Evolutionary conservation across 768 basidiomycete species (phyloP), one percentile per base, ranked within the genome.

Genomic region (Kwoniella botswanensis): DNA sequence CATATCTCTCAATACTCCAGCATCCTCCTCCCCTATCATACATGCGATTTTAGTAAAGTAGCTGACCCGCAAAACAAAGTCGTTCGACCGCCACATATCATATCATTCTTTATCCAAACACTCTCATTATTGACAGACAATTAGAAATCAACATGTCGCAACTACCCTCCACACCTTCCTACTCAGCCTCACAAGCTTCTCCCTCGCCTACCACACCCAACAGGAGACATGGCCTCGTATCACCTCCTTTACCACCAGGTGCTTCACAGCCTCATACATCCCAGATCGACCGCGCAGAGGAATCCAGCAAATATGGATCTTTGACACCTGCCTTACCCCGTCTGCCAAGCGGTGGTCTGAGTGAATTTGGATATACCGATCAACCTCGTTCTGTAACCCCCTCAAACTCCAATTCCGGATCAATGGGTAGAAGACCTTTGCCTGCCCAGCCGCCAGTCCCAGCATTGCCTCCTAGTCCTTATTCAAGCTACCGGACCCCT

Each of bases 401-500:
- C 4, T 66, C 62, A 2, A 13, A 52, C 5, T 68, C 67, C 2
- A 44, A 29, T 3, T 68, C 68, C 5, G 57, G 56, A 26, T 43
- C 58, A 22, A 18, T 61, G 11, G 43, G 54, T 4, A 59, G 72
- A 41, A 53, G 73, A 29, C 73, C 73, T n/a, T 46, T 74, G 11
- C 73, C 73, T 18, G 50, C 70, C 68, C 73, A 74, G 43, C 73
- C 73, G 6, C 53, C 58, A 2, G 46, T 60, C 13, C 63, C 56
- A 5, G 6, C n/a, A 17, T 35, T 69, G 13, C 64, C 70, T 1
- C 64, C 74, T 13, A 67, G 68, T 42, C 58, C 63, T 0, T 69
- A 67, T 26, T 58, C 71, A 18, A 24, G 44, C 52, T 61, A 54
- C 43, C 6, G 22, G 50, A 63, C 46, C 17, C 54, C 53, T 26